Evolutionary conservation across 2,329 filamentous ascomycete genomes (phyloP), one percentile per base, ranked within the genome.

Genomic region (Calonectria pauciramosa): DNA sequence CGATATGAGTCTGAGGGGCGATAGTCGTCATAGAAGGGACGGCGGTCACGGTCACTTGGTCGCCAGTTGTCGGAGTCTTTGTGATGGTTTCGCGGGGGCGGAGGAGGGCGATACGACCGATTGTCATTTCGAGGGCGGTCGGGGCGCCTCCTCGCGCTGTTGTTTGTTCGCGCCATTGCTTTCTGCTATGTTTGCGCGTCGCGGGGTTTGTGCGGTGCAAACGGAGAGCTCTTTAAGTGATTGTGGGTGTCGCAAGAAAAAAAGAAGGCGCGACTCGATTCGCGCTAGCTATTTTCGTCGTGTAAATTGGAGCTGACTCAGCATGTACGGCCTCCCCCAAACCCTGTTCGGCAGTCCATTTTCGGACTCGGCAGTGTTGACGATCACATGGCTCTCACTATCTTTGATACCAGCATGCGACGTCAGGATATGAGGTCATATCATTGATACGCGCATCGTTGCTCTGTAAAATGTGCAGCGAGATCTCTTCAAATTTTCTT

Each of bases 31-130:
- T 76, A 77, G 64, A 78, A 79, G 2, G 76, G 74, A 23, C 78
- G 74, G 11, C 76, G 63, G 79, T 65, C 34, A 38, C 71, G 56
- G 30, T 81, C 79, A 23, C 78, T 68, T 13, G 82, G 83, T 36
- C 83, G 79, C 79, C 82, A 84, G 38, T 59, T 83, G 56, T 85
- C 82, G 28, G 80, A 75, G 8, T 82, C 79, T 9, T 74, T 75
- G 14, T 79, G 72, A 14, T 71, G 56, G 59, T 76, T 73, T 66
- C 69, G 76, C 51, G 75, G 75, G 11, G 76, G 75, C 20, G 75
- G 73, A 11, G 71, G 63, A 14, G 68, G 75, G 28, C 77, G 77
- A 23, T 76, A 76, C 0, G 77, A 59, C 7, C 77, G 78, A 13
- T 78, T 75, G 63, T 74, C 75, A 20, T 78, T 77, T 16, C 79